These are phyloP conservation scores for Teratosphaeria nubilosa DNA, from an alignment of 2,329 filamentous ascomycete species.

Conservation along the genomic window DNA sequence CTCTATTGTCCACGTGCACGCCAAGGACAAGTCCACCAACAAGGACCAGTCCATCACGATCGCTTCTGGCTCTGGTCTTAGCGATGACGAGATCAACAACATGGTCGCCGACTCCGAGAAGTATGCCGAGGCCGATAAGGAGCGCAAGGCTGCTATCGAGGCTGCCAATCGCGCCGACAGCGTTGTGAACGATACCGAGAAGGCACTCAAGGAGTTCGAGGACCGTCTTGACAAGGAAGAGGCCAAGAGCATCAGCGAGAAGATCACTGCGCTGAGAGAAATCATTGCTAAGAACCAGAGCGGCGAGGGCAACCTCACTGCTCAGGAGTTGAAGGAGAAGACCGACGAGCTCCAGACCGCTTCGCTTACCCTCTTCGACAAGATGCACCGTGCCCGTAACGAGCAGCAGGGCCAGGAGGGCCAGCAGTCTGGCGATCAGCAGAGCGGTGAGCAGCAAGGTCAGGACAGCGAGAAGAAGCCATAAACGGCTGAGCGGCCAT, in stretches of 20 bases:
- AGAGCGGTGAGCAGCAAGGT: constrained; percentile 31
- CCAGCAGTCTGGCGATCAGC: constrained; percentile 32
- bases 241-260: constrained; percentile 85
- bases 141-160: constrained; percentile 92
- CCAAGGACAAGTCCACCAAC: constrained; percentile 98
- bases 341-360: constrained; percentile 95
- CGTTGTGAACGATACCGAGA: constrained; percentile 94
- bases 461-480: constrained; percentile 65
- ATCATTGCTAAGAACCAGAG: constrained; percentile 90
- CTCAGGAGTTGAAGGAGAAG: constrained; percentile 95
- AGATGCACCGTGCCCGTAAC: constrained; percentile 94
- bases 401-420: constrained; percentile 37
- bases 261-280: constrained; percentile 75
- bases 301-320: constrained; percentile 75
- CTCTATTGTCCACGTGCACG: constrained; percentile 94
- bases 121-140: constrained; percentile 89
- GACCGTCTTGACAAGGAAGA: constrained; percentile 96
- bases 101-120: constrained; percentile 98
- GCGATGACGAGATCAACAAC: constrained; percentile 84
- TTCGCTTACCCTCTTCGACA: constrained; percentile 94
- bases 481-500: constrained; percentile 23
- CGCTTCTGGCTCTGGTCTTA: constrained; percentile 92
- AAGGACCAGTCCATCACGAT: constrained; percentile 99
- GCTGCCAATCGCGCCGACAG: constrained; percentile 94
- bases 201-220: constrained; percentile 92